Evolutionary conservation across 805 yeast species (phyloP).

Genomic region (Teunomyces kruisii): DNA sequence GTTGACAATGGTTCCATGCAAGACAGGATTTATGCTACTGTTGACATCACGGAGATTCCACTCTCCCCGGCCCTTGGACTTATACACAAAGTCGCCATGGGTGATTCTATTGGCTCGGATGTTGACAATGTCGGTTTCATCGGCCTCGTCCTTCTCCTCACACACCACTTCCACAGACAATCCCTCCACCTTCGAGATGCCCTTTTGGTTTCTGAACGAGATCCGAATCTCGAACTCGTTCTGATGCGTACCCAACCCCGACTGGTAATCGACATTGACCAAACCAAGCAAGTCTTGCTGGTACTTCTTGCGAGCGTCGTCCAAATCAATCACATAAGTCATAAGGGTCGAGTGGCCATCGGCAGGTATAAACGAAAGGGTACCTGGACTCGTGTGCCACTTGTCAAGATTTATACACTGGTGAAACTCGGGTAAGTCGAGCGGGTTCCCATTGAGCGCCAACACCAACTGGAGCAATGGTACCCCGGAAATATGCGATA

Average conservation of each 20-base stretch:
- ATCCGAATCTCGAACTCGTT: slow-evolving; percentile 66
- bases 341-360: slow-evolving; percentile 71
- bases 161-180: slow-evolving; percentile 28
- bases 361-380: slow-evolving; percentile 77
- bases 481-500: slow-evolving; percentile 70
- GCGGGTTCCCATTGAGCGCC: slow-evolving; percentile 39
- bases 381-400: slow-evolving; percentile 50
- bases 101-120: slow-evolving; percentile 65
- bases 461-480: slow-evolving; percentile 69
- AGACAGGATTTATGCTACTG: slow-evolving; percentile 65
- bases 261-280: slow-evolving; percentile 53
- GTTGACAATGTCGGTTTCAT: slow-evolving; percentile 18
- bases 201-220: slow-evolving; percentile 35
- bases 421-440: slow-evolving; percentile 69
- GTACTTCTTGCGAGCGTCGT: slow-evolving; percentile 19
- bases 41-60: slow-evolving; percentile 64
- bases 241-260: slow-evolving; percentile 50
- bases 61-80: slow-evolving; percentile 51
- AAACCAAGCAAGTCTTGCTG: slow-evolving; percentile 43
- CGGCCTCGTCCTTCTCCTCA: slow-evolving; percentile 7
- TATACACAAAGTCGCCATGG: slow-evolving; percentile 70
- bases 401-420: slow-evolving; percentile 57
- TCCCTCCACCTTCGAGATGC: slow-evolving; percentile 34
- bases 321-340: slow-evolving; percentile 61
- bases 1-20: slow-evolving; percentile 55